Evolutionary conservation across 768 basidiomycete species (phyloP), one percentile per base, ranked within the genome.

Genomic region (Leucogyrophana mollusca): DNA sequence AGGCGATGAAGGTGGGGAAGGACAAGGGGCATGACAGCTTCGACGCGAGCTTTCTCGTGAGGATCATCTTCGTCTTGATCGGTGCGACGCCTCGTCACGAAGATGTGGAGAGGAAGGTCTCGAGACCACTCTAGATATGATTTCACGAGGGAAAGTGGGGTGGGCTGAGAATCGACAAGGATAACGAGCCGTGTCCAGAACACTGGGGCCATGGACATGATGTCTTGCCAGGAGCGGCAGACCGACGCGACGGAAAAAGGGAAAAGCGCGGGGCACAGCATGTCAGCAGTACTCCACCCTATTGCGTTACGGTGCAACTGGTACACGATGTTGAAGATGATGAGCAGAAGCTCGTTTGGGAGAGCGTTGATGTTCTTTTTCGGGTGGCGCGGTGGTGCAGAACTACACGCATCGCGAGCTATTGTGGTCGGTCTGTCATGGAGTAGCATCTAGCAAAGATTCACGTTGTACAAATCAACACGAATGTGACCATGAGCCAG

Each of bases 161-260:
- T 24, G 34, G 43, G 43, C n/a, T 23, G 20, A 17, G 30, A 27
- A 25, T 54, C 56, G 18, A 57, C 40, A 23, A 37, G 54, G 33
- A 56, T 24, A 38, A 57, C 42, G 25, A 45, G 42, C 35, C 56
- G 51, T 25, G 54, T 56, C 56, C 54, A 56, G 46, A 55, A 56
- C 17, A 34, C 51, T 4, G 46, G 42, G 14, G 45, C 34, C 9
- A 16, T 49, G 27, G 38, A 39, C 42, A 57, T 18, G 14, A 56
- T 43, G 24, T 47, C 56, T 3, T 41, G 34, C 54, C 54, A 56
- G 21, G 46, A 40, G 35, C 34, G n/a, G 21, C 56, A 56, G 13
- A 57, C 56, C 5, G 45, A 52, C n/a, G 56, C 52, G 21, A 47
- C 3, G n/a, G 46, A 40, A 43, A 34, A 47, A 11, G 46, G 46